Percentiles rank a stretch among this genome's conserved stretches.
Conservation (phyloP, 495 filamentous ascomycete genomes). For the Penicillium nucicola region DNA sequence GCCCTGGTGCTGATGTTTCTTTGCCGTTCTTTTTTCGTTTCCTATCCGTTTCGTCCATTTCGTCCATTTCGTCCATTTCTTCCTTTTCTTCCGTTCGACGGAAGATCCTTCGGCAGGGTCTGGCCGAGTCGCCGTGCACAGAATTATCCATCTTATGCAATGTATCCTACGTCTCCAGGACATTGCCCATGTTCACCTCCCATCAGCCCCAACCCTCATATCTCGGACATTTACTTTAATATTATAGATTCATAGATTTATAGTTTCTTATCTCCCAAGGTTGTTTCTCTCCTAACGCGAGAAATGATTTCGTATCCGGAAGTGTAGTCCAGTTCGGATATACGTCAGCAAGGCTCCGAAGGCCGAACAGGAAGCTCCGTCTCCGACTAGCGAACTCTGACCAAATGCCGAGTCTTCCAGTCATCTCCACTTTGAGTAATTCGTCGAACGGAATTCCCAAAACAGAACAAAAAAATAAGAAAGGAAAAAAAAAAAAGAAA, state of each 20-base stretch:
- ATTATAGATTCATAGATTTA: too few species aligned
- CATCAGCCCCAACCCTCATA: too few species aligned
- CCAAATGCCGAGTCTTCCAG: slow-evolving; percentile 25
- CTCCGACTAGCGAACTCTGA: slow-evolving; percentile 16
- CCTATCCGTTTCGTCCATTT: too few species aligned
- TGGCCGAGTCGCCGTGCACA: slow-evolving; percentile 10
- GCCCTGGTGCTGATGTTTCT: too few species aligned
- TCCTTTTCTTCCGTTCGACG: not conserved
- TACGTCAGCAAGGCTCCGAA: slow-evolving; percentile 27
- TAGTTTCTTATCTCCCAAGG: too few species aligned
- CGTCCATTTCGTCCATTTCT: not conserved
- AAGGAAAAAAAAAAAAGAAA: slow-evolving; percentile 5
- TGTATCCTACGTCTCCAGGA: too few species aligned
- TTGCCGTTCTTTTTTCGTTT: too few species aligned
- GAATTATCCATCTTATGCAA: slow-evolving; percentile 7
- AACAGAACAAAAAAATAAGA: not conserved
- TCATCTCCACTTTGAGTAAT: slow-evolving; percentile 4
- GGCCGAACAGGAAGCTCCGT: slow-evolving; percentile 18
- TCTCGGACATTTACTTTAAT: too few species aligned
- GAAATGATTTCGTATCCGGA: slow-evolving; percentile 11
- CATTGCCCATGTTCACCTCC: too few species aligned
- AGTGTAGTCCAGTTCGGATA: slow-evolving; percentile 21
- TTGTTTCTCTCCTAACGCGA: too few species aligned
- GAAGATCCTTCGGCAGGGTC: slow-evolving; percentile 8
- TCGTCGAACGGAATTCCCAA: not conserved